Evolutionary conservation across 2,329 filamentous ascomycete species (phyloP).

Genomic region (Colletotrichum sp.): DNA sequence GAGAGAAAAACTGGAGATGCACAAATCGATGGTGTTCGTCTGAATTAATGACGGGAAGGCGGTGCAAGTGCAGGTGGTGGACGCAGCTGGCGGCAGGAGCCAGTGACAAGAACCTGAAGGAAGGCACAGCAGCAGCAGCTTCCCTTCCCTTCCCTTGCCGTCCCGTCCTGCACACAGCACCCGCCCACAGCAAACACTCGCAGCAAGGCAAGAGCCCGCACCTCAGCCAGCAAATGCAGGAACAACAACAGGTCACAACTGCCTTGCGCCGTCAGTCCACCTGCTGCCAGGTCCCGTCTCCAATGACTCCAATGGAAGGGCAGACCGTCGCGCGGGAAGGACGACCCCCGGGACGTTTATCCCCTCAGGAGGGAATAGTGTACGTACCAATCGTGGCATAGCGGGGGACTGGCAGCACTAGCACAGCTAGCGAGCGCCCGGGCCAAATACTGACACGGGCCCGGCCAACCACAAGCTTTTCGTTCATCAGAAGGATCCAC

Average conservation of each 20-base stretch:
- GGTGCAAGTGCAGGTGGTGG: not conserved
- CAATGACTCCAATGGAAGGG: not conserved
- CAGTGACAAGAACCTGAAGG: not conserved
- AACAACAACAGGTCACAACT: not conserved
- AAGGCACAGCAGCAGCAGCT: not conserved
- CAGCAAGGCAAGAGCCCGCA: not conserved
- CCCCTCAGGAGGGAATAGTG: not conserved
- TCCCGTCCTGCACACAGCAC: not conserved
- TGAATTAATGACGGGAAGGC: not conserved
- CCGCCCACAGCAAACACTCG: not conserved
- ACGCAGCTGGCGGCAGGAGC: not conserved
- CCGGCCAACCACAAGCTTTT: constrained; percentile 15
- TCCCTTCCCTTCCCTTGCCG: not conserved
- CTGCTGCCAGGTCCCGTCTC: not conserved
- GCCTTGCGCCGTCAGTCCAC: not conserved
- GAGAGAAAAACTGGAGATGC: constrained; percentile 3
- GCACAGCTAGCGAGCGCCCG: not conserved
- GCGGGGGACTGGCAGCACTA: not conserved
- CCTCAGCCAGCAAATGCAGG: not conserved
- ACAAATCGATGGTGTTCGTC: not conserved
- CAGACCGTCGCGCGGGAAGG: not conserved
- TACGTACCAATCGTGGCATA: not conserved
- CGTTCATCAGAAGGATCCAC: not conserved
- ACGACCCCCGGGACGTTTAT: not conserved
- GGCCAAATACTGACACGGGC: not conserved